These are phyloP conservation scores for Fusarium sp. DNA, from an alignment of 2,329 filamentous ascomycete species.

Conservation along the genomic window DNA sequence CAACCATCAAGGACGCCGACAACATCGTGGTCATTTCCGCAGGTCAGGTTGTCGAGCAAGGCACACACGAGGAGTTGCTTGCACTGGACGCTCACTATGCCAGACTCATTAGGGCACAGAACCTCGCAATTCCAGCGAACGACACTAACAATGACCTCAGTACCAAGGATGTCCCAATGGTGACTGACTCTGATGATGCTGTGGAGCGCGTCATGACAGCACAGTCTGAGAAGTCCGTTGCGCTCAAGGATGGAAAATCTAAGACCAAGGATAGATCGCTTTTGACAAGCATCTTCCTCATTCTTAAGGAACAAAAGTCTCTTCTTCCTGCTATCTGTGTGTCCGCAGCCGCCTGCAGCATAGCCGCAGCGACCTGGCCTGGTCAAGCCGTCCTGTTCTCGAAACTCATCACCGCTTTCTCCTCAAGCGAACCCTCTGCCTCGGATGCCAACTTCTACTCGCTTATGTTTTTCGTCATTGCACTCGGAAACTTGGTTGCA, in stretches of 20 bases:
- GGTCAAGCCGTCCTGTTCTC: constrained; percentile 54
- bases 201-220: constrained; percentile 12
- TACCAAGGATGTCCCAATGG: neutral
- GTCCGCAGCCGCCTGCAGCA: neutral
- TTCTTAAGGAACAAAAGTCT: constrained; percentile 29
- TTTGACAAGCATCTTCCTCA: constrained; percentile 24
- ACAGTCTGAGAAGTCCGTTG: constrained; percentile 13
- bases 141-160: neutral
- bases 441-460: constrained; percentile 55
- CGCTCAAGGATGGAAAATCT: neutral
- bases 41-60: constrained; percentile 44
- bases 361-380: constrained; percentile 51
- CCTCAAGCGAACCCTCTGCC: constrained; percentile 8
- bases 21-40: constrained; percentile 47
- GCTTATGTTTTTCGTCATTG: constrained; percentile 51
- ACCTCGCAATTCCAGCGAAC: constrained; percentile 1
- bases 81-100: constrained; percentile 33
- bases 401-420: constrained; percentile 50
- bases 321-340: constrained; percentile 22
- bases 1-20: constrained; percentile 49
- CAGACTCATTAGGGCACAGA: constrained; percentile 42
- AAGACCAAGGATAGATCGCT: constrained; percentile 10
- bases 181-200: neutral
- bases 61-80: constrained; percentile 41
- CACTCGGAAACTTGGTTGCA: constrained; percentile 38